These are phyloP conservation scores for Trichosanthes cucumerina DNA, from an alignment of 306 rosid genomes.

Conservation along the genomic window DNA sequence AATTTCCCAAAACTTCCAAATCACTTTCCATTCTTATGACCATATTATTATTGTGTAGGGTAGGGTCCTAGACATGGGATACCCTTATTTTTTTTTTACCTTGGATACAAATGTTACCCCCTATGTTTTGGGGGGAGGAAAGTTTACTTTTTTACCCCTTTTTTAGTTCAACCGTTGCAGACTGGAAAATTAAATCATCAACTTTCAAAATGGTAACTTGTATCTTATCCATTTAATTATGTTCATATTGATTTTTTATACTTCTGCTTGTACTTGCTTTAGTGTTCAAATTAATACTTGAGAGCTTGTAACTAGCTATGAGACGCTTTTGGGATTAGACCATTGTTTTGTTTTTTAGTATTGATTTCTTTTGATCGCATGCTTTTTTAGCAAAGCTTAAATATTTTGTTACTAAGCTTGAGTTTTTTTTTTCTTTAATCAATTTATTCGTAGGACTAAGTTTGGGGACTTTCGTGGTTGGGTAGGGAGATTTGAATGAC, in stretches of 20 bases:
- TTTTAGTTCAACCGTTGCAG: too few relatives aligned
- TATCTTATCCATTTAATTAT: too few relatives aligned
- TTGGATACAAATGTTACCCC: too few relatives aligned
- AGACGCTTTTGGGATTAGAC: not conserved
- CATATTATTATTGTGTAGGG: not conserved
- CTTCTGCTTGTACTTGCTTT: not conserved
- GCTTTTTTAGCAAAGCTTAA: not conserved
- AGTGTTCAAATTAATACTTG: too few relatives aligned
- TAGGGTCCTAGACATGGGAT: not conserved
- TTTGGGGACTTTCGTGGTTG: not conserved
- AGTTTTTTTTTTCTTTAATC: too few relatives aligned
- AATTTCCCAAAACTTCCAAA: not conserved
- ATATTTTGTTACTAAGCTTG: not conserved
- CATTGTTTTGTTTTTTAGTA: not conserved
- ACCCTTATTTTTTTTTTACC: not conserved
- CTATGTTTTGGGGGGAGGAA: too few relatives aligned
- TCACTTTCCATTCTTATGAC: not conserved
- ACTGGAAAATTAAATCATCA: too few relatives aligned
- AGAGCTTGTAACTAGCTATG: too few relatives aligned
- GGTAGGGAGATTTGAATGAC: not conserved
- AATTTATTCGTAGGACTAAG: too few relatives aligned
- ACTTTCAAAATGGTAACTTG: too few relatives aligned
- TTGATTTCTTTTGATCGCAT: not conserved
- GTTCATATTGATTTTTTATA: too few relatives aligned
- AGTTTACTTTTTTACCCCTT: not conserved